These are phyloP conservation scores for Ajuga reptans DNA, from an alignment of 305 asterid species.

Conservation along the genomic window DNA sequence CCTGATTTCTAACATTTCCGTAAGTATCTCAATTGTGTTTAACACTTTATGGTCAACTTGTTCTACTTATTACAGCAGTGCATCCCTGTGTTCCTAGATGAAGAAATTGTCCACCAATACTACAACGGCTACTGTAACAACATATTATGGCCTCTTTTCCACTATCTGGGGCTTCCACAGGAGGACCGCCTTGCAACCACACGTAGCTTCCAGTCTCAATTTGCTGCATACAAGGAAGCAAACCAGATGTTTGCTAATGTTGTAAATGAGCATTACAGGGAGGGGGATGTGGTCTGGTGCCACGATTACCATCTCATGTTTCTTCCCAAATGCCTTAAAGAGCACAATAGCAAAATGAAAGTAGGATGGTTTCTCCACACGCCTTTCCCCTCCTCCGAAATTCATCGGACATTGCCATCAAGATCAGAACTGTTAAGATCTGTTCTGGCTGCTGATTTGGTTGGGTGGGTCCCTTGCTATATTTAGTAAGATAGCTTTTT, in stretches of 20 bases:
- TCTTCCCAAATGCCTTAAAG: constrained; percentile 75
- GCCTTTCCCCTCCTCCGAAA: constrained; percentile 86
- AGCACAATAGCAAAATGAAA: constrained; percentile 59
- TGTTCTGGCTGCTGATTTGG: constrained; percentile 84
- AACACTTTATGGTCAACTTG: background rate
- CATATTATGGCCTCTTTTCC: constrained; percentile 91
- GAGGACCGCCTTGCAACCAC: constrained; percentile 92
- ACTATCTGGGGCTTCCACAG: constrained; percentile 85
- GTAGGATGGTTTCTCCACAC: constrained; percentile 97
- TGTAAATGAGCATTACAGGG: constrained; percentile 65
- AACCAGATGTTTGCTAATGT: constrained; percentile 87
- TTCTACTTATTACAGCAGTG: constrained; percentile 50
- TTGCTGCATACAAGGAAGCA: constrained; percentile 80
- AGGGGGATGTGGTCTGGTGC: constrained; percentile 89
- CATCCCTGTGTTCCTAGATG: constrained; percentile 84
- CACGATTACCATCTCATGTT: constrained; percentile 91
- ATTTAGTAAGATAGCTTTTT: background rate
- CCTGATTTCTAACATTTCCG: background rate
- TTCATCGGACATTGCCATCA: constrained; percentile 78
- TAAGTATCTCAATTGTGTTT: background rate
- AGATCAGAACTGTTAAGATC: constrained; percentile 70
- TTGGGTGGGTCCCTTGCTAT: constrained; percentile 53
- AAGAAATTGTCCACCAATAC: constrained; percentile 73
- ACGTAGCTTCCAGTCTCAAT: constrained; percentile 81
- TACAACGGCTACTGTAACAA: constrained; percentile 87